phyloP scores from a whole-genome alignment of 176 grass and related monocot genomes.

The Alopecurus myosuroides region DNA sequence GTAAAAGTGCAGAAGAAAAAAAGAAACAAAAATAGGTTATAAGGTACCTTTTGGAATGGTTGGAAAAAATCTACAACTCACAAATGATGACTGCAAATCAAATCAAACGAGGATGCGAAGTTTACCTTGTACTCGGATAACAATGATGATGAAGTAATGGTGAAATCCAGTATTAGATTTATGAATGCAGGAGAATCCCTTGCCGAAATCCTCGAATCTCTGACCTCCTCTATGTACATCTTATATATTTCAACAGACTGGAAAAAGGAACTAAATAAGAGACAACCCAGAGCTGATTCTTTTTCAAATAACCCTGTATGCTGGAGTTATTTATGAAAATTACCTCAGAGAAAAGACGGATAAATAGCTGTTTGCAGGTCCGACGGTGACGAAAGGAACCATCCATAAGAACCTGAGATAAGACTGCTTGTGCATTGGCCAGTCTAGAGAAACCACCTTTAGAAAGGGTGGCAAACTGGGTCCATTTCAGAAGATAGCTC shows the following conservation, averaged over 20 bases:
- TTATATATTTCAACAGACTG: slow-evolving; percentile 74
- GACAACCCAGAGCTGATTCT: slow-evolving; percentile 11
- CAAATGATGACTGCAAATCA: slow-evolving; percentile 7
- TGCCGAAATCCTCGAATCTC: slow-evolving; percentile 63
- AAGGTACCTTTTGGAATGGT: background rate
- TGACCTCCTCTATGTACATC: slow-evolving; percentile 80
- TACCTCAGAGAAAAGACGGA: slow-evolving; percentile 81
- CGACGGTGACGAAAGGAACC: slow-evolving; percentile 57
- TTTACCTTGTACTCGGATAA: slow-evolving; percentile 78
- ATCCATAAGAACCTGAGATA: slow-evolving; percentile 73
- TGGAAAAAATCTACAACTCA: background rate
- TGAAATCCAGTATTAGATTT: slow-evolving; percentile 75
- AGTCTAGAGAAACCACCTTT: slow-evolving; percentile 85
- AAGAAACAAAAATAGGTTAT: slow-evolving; percentile 17
- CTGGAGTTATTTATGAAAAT: slow-evolving; percentile 12
- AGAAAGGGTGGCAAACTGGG: slow-evolving; percentile 68
- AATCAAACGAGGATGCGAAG: background rate
- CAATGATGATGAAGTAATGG: slow-evolving; percentile 48
- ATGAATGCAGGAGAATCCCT: slow-evolving; percentile 67
- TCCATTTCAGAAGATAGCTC: slow-evolving; percentile 78
- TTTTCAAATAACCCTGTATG: background rate
- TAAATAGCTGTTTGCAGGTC: slow-evolving; percentile 46
- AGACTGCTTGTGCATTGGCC: slow-evolving; percentile 59
- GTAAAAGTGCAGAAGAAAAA: background rate
- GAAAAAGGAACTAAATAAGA: slow-evolving; percentile 32